Evolutionary conservation across 2,329 filamentous ascomycete species (phyloP).

Genomic region (Fusarium chuoi): DNA sequence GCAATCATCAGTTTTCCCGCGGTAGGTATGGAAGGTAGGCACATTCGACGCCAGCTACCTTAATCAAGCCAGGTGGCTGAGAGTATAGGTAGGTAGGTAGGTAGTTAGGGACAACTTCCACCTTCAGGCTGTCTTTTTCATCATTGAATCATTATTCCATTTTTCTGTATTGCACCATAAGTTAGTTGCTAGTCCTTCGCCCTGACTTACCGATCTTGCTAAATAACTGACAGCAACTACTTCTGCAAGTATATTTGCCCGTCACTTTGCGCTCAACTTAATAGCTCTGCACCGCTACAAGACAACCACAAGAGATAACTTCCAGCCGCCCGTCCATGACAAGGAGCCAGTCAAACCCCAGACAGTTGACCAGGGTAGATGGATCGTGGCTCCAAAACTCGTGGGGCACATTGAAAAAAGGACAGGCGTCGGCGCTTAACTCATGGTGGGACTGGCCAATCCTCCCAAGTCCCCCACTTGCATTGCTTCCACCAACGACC

Average conservation of each 20-base stretch:
- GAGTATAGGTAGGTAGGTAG: slow-evolving; percentile 2
- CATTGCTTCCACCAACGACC: slow-evolving; percentile 54
- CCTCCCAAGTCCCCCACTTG: slow-evolving; percentile 42
- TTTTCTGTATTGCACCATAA: not conserved
- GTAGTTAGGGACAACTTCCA: not conserved
- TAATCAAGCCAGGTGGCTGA: slow-evolving; percentile 10
- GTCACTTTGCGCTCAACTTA: slow-evolving; percentile 31
- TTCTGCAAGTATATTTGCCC: slow-evolving; percentile 18
- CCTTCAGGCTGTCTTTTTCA: not conserved
- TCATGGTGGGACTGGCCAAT: slow-evolving; percentile 47
- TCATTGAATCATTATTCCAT: not conserved
- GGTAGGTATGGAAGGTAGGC: not conserved
- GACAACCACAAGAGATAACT: slow-evolving; percentile 19
- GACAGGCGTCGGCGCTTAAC: slow-evolving; percentile 69
- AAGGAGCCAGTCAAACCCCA: slow-evolving; percentile 35
- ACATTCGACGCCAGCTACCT: not conserved
- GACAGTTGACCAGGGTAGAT: slow-evolving; percentile 38
- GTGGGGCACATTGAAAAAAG: slow-evolving; percentile 59
- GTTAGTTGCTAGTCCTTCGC: not conserved
- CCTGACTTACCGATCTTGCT: not conserved
- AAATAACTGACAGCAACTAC: not conserved
- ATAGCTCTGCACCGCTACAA: slow-evolving; percentile 12
- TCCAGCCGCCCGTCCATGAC: slow-evolving; percentile 33
- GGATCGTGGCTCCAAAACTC: slow-evolving; percentile 42
- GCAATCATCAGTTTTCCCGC: slow-evolving; percentile 11